Percentiles rank a stretch among this genome's conserved stretches.
phyloP scores from a whole-genome alignment of 768 basidiomycete species.

The Daedaleopsis sinensis region DNA sequence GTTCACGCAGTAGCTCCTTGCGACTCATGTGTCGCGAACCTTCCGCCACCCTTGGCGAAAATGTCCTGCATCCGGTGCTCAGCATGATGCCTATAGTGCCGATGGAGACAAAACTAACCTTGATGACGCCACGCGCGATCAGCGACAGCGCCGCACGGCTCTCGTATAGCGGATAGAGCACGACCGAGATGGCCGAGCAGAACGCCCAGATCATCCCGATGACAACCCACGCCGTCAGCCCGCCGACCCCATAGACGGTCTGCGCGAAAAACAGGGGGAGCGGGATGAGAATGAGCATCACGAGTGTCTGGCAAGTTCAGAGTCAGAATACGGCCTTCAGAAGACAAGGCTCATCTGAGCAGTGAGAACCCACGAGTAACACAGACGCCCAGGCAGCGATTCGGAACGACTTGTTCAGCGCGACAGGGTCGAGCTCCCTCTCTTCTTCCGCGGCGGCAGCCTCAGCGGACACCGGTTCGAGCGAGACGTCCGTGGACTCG shows the following conservation, averaged over 20 bases:
- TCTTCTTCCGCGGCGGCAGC: slow-evolving; percentile 40
- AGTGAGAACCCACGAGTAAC: slow-evolving; percentile 49
- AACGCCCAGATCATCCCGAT: slow-evolving; percentile 88
- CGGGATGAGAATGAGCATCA: slow-evolving; percentile 77
- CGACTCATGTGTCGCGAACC: slow-evolving; percentile 27
- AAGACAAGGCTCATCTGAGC: slow-evolving; percentile 4
- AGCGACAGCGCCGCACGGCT: slow-evolving; percentile 64
- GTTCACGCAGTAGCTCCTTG: background rate
- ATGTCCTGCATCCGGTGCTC: slow-evolving; percentile 38
- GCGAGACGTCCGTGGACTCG: slow-evolving; percentile 21
- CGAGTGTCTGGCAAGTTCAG: slow-evolving; percentile 44
- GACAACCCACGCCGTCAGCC: slow-evolving; percentile 79
- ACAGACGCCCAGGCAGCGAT: slow-evolving; percentile 82
- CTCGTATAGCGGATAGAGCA: slow-evolving; percentile 88
- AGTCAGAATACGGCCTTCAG: background rate
- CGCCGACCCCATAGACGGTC: slow-evolving; percentile 65
- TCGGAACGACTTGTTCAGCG: slow-evolving; percentile 71
- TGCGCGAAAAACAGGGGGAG: slow-evolving; percentile 85
- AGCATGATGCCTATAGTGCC: background rate
- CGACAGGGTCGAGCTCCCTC: slow-evolving; percentile 64
- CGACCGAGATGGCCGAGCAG: slow-evolving; percentile 71
- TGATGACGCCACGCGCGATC: slow-evolving; percentile 64
- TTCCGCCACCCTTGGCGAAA: slow-evolving; percentile 45
- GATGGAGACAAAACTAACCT: slow-evolving; percentile 43
- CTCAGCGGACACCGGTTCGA: slow-evolving; percentile 37